Evolutionary conservation across 2,329 filamentous ascomycete species (phyloP).

Genomic region (Penicillium sp.): DNA sequence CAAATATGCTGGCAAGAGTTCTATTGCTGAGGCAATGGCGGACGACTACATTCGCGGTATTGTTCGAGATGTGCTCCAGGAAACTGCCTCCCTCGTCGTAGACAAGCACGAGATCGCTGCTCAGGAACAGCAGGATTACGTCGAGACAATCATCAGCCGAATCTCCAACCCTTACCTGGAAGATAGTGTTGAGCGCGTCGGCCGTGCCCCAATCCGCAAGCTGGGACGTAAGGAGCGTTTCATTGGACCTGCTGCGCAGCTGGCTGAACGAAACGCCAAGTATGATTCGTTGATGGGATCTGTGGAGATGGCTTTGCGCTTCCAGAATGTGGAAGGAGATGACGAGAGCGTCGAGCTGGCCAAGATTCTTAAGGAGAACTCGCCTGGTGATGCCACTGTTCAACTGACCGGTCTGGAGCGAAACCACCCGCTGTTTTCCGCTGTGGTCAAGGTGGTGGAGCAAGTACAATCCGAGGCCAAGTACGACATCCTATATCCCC

Average conservation of each 20-base stretch:
- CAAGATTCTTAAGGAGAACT: constrained; percentile 77
- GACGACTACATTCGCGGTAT: constrained; percentile 79
- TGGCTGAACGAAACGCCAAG: constrained; percentile 78
- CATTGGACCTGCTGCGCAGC: constrained; percentile 85
- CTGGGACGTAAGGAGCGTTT: constrained; percentile 94
- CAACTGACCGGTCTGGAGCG: constrained; percentile 82
- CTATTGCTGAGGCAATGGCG: constrained; percentile 84
- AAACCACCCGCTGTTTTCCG: constrained; percentile 75
- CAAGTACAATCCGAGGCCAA: constrained; percentile 69
- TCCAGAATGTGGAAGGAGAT: constrained; percentile 92
- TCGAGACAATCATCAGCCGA: constrained; percentile 86
- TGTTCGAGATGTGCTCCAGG: constrained; percentile 77
- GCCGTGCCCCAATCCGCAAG: constrained; percentile 92
- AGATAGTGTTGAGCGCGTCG: constrained; percentile 92
- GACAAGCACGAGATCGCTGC: constrained; percentile 80
- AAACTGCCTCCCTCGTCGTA: constrained; percentile 86
- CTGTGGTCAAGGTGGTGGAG: constrained; percentile 77
- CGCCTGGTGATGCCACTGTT: constrained; percentile 73
- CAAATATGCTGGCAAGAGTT: constrained; percentile 81
- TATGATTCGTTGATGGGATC: constrained; percentile 77
- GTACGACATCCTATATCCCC: constrained; percentile 26
- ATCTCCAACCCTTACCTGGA: constrained; percentile 94
- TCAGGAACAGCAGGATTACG: constrained; percentile 81
- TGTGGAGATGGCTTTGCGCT: constrained; percentile 89
- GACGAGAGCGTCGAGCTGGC: constrained; percentile 86